phyloP scores from a whole-genome alignment of 2,329 filamentous ascomycete species.

The Fusarium sp. region DNA sequence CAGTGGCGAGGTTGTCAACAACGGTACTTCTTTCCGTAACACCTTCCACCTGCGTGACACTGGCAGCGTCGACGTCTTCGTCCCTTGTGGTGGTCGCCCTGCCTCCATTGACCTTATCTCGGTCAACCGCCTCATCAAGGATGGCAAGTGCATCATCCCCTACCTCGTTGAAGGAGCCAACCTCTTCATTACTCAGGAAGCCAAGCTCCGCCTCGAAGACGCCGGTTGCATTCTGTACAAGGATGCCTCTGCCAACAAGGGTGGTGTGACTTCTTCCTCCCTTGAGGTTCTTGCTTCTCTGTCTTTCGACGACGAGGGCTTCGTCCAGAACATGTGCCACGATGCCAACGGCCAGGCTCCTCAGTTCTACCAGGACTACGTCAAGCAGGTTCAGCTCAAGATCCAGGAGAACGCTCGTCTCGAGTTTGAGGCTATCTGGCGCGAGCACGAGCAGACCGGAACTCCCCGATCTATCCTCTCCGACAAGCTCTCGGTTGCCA shows the following conservation, averaged over 20 bases:
- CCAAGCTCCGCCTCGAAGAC: conserved; percentile 92
- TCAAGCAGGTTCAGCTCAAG: conserved; percentile 88
- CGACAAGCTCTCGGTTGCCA: conserved; percentile 89
- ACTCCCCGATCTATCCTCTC: conserved; percentile 86
- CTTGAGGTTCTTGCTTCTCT: conserved; percentile 95
- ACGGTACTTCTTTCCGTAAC: conserved; percentile 96
- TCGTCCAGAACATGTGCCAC: conserved; percentile 94
- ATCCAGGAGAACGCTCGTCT: conserved; percentile 92
- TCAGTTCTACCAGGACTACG: conserved; percentile 92
- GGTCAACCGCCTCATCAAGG: conserved; percentile 87
- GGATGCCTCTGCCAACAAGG: conserved; percentile 98
- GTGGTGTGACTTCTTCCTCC: conserved; percentile 96
- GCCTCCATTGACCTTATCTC: conserved; percentile 95
- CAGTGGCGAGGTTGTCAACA: conserved; percentile 85
- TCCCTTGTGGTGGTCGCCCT: conserved; percentile 94
- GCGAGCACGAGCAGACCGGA: conserved; percentile 87
- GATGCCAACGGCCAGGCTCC: conserved; percentile 78
- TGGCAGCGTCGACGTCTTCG: conserved; percentile 86
- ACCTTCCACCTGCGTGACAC: conserved; percentile 90
- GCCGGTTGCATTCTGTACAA: conserved; percentile 98
- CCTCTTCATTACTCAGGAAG: conserved; percentile 98
- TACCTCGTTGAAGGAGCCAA: conserved; percentile 99
- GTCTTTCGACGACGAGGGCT: conserved; percentile 90
- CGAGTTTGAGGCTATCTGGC: conserved; percentile 99
- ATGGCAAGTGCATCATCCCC: conserved; percentile 87